Evolutionary conservation across 164 flowering plant genomes (phyloP).

Genomic region (Akebia trifoliata): DNA sequence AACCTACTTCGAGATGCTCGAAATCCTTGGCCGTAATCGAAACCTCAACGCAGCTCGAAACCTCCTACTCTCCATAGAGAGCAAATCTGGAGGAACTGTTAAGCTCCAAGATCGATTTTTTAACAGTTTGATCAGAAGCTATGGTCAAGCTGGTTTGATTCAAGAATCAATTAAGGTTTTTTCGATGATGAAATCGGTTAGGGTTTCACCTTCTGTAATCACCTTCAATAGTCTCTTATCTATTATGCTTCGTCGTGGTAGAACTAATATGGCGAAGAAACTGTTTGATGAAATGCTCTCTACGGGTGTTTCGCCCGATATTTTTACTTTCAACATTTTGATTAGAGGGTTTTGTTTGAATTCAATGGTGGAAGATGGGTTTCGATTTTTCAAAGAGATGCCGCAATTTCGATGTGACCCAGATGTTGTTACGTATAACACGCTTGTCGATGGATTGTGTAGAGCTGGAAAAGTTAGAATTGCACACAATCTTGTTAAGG

Average conservation of each 20-base stretch:
- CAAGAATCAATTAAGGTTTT: slow-evolving; percentile 58
- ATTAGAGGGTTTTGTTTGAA: slow-evolving; percentile 74
- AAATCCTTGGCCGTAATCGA: slow-evolving; percentile 46
- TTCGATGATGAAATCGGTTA: slow-evolving; percentile 41
- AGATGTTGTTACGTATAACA: slow-evolving; percentile 65
- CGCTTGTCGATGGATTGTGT: slow-evolving; percentile 80
- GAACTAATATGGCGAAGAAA: slow-evolving; percentile 45
- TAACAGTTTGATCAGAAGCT: slow-evolving; percentile 58
- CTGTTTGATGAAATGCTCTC: slow-evolving; percentile 66
- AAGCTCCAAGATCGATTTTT: slow-evolving; percentile 50
- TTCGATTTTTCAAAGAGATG: slow-evolving; percentile 64
- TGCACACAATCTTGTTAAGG: slow-evolving; percentile 62
- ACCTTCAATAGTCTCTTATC: slow-evolving; percentile 55
- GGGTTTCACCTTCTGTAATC: slow-evolving; percentile 50
- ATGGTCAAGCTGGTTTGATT: slow-evolving; percentile 58
- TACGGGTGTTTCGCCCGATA: slow-evolving; percentile 56
- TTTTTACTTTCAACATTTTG: slow-evolving; percentile 61
- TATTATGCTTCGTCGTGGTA: slow-evolving; percentile 56
- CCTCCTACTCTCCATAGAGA: slow-evolving; percentile 52
- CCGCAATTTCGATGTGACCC: slow-evolving; percentile 34
- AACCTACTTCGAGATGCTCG: slow-evolving; percentile 47
- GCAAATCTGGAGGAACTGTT: slow-evolving; percentile 31
- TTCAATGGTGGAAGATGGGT: slow-evolving; percentile 64
- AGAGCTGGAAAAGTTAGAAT: slow-evolving; percentile 53
- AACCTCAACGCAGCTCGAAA: slow-evolving; percentile 60